phyloP scores from a whole-genome alignment of 176 grass and related monocot species.

The Eleusine coracana region DNA sequence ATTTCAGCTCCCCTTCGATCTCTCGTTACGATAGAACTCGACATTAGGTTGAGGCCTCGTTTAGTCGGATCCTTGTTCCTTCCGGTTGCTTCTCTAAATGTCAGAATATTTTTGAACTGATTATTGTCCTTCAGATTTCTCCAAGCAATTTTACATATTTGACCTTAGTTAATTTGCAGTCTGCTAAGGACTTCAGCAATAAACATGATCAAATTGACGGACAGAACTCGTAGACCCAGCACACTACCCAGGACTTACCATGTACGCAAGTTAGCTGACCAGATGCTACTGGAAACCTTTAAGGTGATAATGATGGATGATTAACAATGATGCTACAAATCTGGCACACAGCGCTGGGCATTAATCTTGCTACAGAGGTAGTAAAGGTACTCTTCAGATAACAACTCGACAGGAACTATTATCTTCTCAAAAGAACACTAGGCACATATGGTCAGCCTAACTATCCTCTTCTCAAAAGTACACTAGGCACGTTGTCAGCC shows the following conservation, averaged over 20 bases:
- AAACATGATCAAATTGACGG: neutral
- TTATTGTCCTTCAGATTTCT: too few relatives aligned
- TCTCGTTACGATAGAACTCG: too few relatives aligned
- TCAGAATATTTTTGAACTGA: too few relatives aligned
- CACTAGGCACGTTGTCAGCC: neutral
- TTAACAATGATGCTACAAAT: neutral
- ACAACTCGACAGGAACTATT: neutral
- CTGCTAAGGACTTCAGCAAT: too few relatives aligned
- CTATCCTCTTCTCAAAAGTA: neutral
- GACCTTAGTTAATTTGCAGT: too few relatives aligned
- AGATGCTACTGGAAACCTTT: neutral
- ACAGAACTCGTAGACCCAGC: neutral
- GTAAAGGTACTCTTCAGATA: too few relatives aligned
- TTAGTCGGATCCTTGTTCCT: too few relatives aligned
- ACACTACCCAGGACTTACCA: neutral
- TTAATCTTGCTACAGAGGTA: neutral
- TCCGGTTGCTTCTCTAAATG: too few relatives aligned
- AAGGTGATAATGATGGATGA: neutral
- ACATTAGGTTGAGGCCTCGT: too few relatives aligned
- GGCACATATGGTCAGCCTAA: neutral
- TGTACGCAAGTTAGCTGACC: neutral
- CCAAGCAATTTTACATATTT: too few relatives aligned
- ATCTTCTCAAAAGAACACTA: slow-evolving; percentile 4
- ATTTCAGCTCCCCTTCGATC: too few relatives aligned
- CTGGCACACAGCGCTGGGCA: neutral